phyloP scores from a whole-genome alignment of 352 stramenopile species.

The Phytopythium boreale region DNA sequence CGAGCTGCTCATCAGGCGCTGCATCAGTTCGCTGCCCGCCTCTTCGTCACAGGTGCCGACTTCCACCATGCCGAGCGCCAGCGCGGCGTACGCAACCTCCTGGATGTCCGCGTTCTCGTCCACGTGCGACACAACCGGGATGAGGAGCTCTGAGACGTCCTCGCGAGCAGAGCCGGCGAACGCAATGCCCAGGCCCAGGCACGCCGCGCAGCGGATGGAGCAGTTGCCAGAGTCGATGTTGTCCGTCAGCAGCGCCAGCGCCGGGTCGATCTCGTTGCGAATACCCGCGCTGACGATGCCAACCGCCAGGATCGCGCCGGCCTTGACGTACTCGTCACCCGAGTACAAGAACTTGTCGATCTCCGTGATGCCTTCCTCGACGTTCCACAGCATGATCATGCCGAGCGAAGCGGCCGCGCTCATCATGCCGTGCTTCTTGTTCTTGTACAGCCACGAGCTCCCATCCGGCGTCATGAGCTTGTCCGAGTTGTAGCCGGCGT shows the following conservation, averaged over 20 bases:
- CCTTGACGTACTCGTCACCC: conserved; percentile 97
- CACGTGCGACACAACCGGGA: conserved; percentile 91
- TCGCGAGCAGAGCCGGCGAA: conserved; percentile 96
- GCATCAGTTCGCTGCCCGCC: conserved; percentile 94
- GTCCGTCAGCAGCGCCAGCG: conserved; percentile 95
- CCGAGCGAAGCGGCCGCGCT: conserved; percentile 96
- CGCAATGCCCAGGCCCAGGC: conserved; percentile 96
- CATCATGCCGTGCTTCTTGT: conserved; percentile 99
- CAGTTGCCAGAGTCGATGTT: conserved; percentile 95
- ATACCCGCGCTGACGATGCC: conserved; percentile 94
- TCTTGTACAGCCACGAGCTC: conserved; percentile 99
- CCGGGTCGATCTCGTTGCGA: conserved; percentile 97
- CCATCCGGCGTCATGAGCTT: conserved; percentile 93
- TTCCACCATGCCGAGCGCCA: conserved; percentile 98
- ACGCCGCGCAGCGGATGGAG: conserved; percentile 93
- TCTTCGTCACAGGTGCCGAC: conserved; percentile 98
- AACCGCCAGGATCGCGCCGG: conserved; percentile 96
- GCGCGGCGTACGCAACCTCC: conserved; percentile 90
- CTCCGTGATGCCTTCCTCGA: conserved; percentile 98
- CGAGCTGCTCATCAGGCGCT: conserved; percentile 98
- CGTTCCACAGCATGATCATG: conserved; percentile 99
- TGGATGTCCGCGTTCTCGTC: conserved; percentile 92
- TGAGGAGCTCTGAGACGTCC: conserved; percentile 96
- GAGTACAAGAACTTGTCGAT: conserved; percentile 99
- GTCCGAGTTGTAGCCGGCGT: conserved; percentile 97